Base-by-base conservation (phyloP, 1,284 basidiomycete species). In the Rugosomyces carneus region DNA sequence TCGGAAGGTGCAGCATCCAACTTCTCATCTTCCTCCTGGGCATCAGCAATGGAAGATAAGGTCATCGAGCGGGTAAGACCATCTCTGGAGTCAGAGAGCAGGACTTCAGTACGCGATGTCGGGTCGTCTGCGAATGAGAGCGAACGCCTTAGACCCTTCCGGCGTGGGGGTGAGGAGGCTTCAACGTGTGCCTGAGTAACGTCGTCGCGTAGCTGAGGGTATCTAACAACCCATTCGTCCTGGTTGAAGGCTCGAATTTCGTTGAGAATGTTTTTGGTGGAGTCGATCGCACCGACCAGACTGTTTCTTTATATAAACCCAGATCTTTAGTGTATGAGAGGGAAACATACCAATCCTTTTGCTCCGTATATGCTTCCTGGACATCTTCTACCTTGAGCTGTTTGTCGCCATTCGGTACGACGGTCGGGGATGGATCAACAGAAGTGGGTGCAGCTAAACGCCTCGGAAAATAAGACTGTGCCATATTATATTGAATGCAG, bases 61-160 rank as follows among this genome's bases (percentile, higher is more conserved):
- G 78, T 81, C 7, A 80, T 58, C 1, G 82, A 76, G 42, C 74
- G 78, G 27, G 73, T 57, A 43, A 80, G 60, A 27, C 76, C 75
- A 29, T 71, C 72, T 52, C 66, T 66, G 5, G 68, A 67, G 2
- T 71, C 65, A 24, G 71, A 68, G 35, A 87, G 65, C 37, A 88
- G 65, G 44, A 93, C 83, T 13, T 89, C 79, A 11, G 81, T 82
- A 50, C 80, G 71, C 43, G 70, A 72, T 3, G 71, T 63, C 0
- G 87, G 85, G 59, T 93, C 87, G 60, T 93, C 90, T 13, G 81
- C 85, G 60, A 92, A 92, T 19, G 87, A 84, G 45, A 92, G 73
- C 6, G 85, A 86, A 42, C 84, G 81, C 31, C 80, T 78, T 35
- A 73, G 53, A 45, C 66, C 60, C 49, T 65, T 70, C 49, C 69